Percentiles rank a stretch among this genome's conserved stretches.
Evolutionary conservation across 83 land plant species (phyloP).

Genomic region (Thuja plicata): DNA sequence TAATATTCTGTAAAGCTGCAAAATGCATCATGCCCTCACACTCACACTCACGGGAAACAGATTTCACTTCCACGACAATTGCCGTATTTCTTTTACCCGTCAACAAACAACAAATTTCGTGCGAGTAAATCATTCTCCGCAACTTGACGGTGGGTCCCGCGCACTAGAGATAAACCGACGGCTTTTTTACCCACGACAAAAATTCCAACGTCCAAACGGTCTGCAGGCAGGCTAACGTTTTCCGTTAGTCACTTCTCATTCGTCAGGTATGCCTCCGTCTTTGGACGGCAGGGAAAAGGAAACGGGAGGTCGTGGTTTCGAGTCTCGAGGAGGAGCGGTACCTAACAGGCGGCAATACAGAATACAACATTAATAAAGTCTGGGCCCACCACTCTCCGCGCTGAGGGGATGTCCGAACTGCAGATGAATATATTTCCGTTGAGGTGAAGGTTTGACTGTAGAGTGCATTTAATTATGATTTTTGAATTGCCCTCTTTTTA

Average conservation of each 20-base stretch:
- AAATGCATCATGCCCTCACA: neutral
- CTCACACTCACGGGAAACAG: neutral
- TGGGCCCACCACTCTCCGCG: neutral
- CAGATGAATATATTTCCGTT: neutral
- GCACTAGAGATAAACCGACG: neutral
- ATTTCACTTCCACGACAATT: neutral
- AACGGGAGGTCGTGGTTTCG: neutral
- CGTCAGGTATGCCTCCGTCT: neutral
- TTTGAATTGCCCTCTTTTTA: neutral
- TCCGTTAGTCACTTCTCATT: no score
- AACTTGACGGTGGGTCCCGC: neutral
- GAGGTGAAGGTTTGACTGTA: no score
- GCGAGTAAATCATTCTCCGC: neutral
- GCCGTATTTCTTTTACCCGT: neutral
- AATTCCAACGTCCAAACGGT: neutral
- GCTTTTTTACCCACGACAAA: neutral
- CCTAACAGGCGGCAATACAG: neutral
- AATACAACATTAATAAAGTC: neutral
- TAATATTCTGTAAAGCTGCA: neutral
- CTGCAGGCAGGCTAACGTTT: neutral
- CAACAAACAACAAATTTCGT: neutral
- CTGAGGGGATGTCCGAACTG: constrained; percentile 2
- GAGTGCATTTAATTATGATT: no score
- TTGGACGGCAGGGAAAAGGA: neutral
- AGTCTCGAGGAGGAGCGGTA: neutral